Base-by-base conservation (phyloP, 2,329 filamentous ascomycete species). In the Calonectria multiphialidica region DNA sequence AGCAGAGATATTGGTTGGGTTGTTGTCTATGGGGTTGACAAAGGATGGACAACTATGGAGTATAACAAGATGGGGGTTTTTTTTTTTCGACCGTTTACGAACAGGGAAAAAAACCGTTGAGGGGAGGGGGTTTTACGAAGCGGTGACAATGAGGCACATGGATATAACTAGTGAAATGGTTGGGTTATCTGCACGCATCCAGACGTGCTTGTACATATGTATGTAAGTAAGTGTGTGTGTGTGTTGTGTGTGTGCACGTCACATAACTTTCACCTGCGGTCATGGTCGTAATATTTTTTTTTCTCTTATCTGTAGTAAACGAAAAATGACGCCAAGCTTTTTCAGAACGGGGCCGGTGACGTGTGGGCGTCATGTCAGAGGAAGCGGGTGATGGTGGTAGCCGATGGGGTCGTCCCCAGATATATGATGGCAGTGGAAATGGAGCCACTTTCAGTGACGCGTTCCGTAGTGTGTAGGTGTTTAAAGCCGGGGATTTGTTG, bases 261-360 rank as follows among this genome's bases (percentile, higher is more conserved):
- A 21, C 18, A 44, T 9, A n/a, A 18, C 28, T n/a, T 23, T 47
- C 7, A 47, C n/a, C 21, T 59, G 53, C 53, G 35, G 53, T 40
- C 53, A 59, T 40, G 53, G 53, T 40, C 15, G 35, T 33, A 59
- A 28, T 28, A 12, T 40, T 13, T 37, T 59, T 28, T 25, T n/a
- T 37, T 59, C 40, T 59, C 53, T 59, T 59, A 59, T 59, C 53
- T 37, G 53, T 8, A 25, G 33, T 59, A 59, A 40, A 59, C 53
- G 53, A 59, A 37, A 57, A 59, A 59, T 40, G 33, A 16, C 35
- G 53, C 33, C 53, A 59, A 59, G 53, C 53, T 59, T 59, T 59
- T 59, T 59, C 37, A n/a, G 2, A 23, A 40, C 40, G 53, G 53
- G 53, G 35, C 35, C 53, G 5, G n/a, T 57, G 30, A 57, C 35